Conservation (phyloP, 2,329 filamentous ascomycete species). For the Aureobasidium mangrovei region DNA sequence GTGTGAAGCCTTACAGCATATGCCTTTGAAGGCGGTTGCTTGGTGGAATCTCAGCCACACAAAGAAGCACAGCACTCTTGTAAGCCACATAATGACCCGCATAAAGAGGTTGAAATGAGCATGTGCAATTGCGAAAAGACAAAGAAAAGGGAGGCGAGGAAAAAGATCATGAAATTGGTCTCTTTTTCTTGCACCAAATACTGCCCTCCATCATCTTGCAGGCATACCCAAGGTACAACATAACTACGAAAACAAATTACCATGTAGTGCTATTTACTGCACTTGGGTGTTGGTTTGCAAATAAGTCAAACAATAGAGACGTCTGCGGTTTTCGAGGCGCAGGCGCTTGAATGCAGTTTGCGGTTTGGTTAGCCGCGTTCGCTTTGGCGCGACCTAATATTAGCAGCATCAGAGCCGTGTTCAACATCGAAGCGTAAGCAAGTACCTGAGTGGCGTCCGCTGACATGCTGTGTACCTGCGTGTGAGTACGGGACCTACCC, state of each 20-base stretch:
- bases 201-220: background rate
- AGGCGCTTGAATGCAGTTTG: background rate
- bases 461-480: background rate
- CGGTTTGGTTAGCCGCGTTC: background rate
- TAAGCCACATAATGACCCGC: constrained; percentile 3
- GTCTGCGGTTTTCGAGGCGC: background rate
- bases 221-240: background rate
- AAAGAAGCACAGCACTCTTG: constrained; percentile 1
- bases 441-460: background rate
- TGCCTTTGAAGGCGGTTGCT: background rate
- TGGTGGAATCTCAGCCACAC: background rate
- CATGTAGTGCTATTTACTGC: constrained; percentile 10
- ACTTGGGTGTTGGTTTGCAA: constrained; percentile 10
- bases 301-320: background rate
- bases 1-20: background rate
- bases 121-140: background rate
- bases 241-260: background rate
- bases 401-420: background rate
- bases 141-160: background rate
- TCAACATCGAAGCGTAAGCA: constrained; percentile 8
- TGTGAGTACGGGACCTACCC: background rate
- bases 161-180: background rate
- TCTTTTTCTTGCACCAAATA: background rate
- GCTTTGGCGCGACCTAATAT: constrained; percentile 5
- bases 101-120: constrained; percentile 3